A percentile compares a stretch with the other conserved stretches of the same genome.
Evolutionary conservation across 2,329 filamentous ascomycete genomes (phyloP).

Genomic region (Paraphoma chrysanthemicola): DNA sequence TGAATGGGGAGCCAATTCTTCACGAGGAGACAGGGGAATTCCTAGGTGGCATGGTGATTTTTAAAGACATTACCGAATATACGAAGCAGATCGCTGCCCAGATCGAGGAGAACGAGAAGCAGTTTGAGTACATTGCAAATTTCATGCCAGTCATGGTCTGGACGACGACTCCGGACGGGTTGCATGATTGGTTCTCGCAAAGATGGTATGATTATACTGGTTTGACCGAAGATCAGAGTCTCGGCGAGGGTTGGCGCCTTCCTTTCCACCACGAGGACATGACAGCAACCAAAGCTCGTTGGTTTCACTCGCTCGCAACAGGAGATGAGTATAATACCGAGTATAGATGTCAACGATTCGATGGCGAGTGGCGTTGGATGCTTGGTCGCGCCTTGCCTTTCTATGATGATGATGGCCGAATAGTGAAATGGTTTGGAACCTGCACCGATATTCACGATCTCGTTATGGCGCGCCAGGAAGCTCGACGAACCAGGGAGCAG

Average conservation of each 20-base stretch:
- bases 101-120: slow-evolving; percentile 72
- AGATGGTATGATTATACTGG: slow-evolving; percentile 83
- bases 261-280: slow-evolving; percentile 77
- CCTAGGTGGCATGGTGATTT: slow-evolving; percentile 73
- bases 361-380: slow-evolving; percentile 81
- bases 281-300: slow-evolving; percentile 60
- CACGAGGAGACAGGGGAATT: slow-evolving; percentile 75
- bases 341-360: slow-evolving; percentile 70
- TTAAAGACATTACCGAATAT: slow-evolving; percentile 75
- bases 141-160: slow-evolving; percentile 68
- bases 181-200: slow-evolving; percentile 75
- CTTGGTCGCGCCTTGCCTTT: slow-evolving; percentile 75
- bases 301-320: slow-evolving; percentile 69
- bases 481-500: slow-evolving; percentile 72
- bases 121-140: slow-evolving; percentile 79
- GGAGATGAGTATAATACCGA: slow-evolving; percentile 72
- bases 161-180: slow-evolving; percentile 72
- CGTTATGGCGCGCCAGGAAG: slow-evolving; percentile 71
- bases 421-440: slow-evolving; percentile 82
- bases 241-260: slow-evolving; percentile 68
- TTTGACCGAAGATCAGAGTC: slow-evolving; percentile 65
- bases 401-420: slow-evolving; percentile 69
- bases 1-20: slow-evolving; percentile 70
- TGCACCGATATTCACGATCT: slow-evolving; percentile 81
- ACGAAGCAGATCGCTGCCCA: slow-evolving; percentile 73